Base-by-base conservation (phyloP, 768 basidiomycete genomes). In the Chalciporus pseudorubinellus region DNA sequence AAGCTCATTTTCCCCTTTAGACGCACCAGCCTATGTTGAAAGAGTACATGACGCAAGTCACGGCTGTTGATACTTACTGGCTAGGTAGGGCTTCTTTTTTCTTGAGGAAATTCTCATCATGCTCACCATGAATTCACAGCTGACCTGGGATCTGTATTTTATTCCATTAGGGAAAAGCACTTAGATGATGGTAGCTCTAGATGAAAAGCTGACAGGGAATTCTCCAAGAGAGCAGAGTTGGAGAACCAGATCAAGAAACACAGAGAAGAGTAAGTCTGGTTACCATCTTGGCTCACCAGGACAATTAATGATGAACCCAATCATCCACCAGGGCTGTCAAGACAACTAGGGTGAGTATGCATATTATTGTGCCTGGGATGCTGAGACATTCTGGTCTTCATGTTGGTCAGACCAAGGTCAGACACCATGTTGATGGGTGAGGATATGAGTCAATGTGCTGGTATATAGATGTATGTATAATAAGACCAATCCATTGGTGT, bases 11-110 rank as follows among this genome's bases (percentile, higher is more conserved):
- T 51, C 31, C 20, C 52, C 10, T 4, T 26, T 62, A 94, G 92
- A 93, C 70, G 95, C 94, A 19, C 95, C 95, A 6, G 88, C 94
- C 38, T 98, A 98, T 69, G 90, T 97, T 43, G 83, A 95, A 95
- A 64, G 87, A 92, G 70, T 99, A 99, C 72, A 97, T 98, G 95
- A 95, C 95, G 16, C 93, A 94, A 68, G 97, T 99, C n/a, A 98
- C 97, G 3, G 85, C 95, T 0, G 89, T 98, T 55, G 94, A 98
- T 65, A 86, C 97, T 3, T 94, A 94, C 70, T 99, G 97, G 97
- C 80, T 98, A 31, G 94, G 93, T 91, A 70, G 65, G 78, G 66
- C n/a, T 48, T 3, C 12, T 3, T 47, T 38, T 5, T 0, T 38
- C 52, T 9, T 34, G 11, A 34, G 24, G 22, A 40, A 39, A n/a